phyloP scores from a whole-genome alignment of 345 rosid genomes.

The Eutrema japonicum region DNA sequence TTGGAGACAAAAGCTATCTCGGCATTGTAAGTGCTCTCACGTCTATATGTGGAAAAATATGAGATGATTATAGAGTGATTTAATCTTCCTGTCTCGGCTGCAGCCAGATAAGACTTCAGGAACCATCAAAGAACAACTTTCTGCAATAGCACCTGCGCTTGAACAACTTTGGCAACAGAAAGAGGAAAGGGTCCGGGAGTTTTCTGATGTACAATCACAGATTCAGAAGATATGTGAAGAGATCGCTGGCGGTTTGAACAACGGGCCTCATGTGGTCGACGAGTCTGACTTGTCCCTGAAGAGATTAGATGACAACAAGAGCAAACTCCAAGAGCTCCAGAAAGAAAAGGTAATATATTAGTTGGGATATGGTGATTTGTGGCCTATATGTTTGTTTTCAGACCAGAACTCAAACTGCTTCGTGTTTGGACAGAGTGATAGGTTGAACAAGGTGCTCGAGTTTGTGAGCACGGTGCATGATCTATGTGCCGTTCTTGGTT shows the following conservation, averaged over 20 bases:
- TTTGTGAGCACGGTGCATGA: constrained; percentile 94
- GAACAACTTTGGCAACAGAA: constrained; percentile 93
- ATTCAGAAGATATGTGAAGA: constrained; percentile 91
- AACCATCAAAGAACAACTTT: constrained; percentile 96
- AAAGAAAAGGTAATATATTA: constrained; percentile 72
- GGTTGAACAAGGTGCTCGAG: constrained; percentile 87
- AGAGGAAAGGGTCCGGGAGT: constrained; percentile 80
- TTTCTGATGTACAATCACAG: constrained; percentile 79
- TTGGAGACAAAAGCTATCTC: constrained; percentile 73
- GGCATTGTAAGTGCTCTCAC: constrained; percentile 62
- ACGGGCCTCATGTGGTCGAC: constrained; percentile 66
- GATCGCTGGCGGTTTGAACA: constrained; percentile 68
- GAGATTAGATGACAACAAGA: constrained; percentile 78
- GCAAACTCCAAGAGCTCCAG: constrained; percentile 84
- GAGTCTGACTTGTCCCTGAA: constrained; percentile 83
- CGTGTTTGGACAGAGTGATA: constrained; percentile 64
- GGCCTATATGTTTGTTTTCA: background rate
- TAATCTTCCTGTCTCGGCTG: constrained; percentile 27
- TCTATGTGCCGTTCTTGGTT: constrained; percentile 85
- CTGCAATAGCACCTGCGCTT: constrained; percentile 88
- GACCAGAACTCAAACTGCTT: constrained; percentile 30
- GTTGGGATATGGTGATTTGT: background rate
- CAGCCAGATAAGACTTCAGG: constrained; percentile 82
- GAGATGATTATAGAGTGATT: constrained; percentile 2
- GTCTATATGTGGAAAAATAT: constrained; percentile 1